These are phyloP conservation scores for Phytomonas francai DNA, from an alignment of 208 protist species.

Conservation along the genomic window DNA sequence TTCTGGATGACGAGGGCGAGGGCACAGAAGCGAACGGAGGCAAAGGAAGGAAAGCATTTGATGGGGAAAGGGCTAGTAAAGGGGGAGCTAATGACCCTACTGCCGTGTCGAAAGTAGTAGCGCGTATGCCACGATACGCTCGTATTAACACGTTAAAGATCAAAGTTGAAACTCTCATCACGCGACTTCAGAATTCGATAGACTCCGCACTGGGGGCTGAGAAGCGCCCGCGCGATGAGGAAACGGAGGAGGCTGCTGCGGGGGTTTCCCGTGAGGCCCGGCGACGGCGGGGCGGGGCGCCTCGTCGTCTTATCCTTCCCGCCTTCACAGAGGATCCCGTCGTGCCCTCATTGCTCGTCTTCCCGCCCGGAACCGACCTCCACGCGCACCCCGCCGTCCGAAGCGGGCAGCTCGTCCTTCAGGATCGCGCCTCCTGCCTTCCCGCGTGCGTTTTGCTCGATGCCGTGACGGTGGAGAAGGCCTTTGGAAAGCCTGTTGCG, in stretches of 20 bases:
- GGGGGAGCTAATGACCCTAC: neutral
- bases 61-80: conserved; percentile 1
- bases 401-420: conserved; percentile 77
- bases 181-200: conserved; percentile 40
- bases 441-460: conserved; percentile 82
- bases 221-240: neutral
- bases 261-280: neutral
- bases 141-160: conserved; percentile 87
- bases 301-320: conserved; percentile 24
- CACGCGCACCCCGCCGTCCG: conserved; percentile 82
- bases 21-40: conserved; percentile 8
- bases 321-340: conserved; percentile 63
- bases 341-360: conserved; percentile 73
- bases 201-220: conserved; percentile 17
- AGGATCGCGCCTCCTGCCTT: conserved; percentile 89
- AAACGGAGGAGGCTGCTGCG: neutral
- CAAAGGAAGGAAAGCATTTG: neutral
- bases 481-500: neutral
- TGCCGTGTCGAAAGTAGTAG: neutral
- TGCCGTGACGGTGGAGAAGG: conserved; percentile 32
- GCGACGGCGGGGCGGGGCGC: conserved; percentile 10
- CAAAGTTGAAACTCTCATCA: conserved; percentile 48
- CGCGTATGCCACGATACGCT: conserved; percentile 63
- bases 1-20: conserved; percentile 30
- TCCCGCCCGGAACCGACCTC: conserved; percentile 78